Evolutionary conservation across 176 grass and related monocot genomes (phyloP), one percentile per base, ranked within the genome.

Genomic region (Zoysia japonica): DNA sequence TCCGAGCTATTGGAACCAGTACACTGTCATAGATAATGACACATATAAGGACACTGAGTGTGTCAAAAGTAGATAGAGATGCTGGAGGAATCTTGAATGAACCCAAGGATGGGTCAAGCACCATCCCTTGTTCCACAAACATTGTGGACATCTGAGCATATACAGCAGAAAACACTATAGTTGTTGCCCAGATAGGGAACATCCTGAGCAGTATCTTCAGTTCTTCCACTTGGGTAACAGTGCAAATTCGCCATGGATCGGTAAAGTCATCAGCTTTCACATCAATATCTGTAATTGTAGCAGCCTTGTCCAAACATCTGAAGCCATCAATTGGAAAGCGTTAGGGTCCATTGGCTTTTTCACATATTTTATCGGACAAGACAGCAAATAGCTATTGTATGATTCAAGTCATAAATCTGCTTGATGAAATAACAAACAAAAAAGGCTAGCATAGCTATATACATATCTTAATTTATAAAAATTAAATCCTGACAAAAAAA

Each of bases 101-200:
- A 10, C 85, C 88, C 13, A 93, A 53, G 11, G 90, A 88, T 66
- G 93, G 63, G 65, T 97, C 90, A 45, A 97, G 88, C 73, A 93
- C 85, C 87, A 92, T 97, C 48, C 93, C 93, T 85, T 97, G 93
- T 61, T 97, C 93, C 61, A 97, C 93, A 68, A 97, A 97, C 93
- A 97, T 88, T 19, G 93, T 97, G 17, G 93, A 88, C 41, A 90
- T 97, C 77, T 97, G 90, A 71, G 93, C 85, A 72, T 97, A 90
- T 8, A 93, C 90, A 39, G 90, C 87, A 16, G 93, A 97, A 71
- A 97, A 97, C 11, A 96, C 82, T 65, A 96, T 96, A 3, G 90
- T 92, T 3, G 93, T 93, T 17, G 88, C 93, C 93, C 90, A 96
- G 48, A 96, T 68, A 66, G 93, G 93, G 72, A 96, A 87, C 93